Evolutionary conservation across 176 grass and related monocot species (phyloP).

Genomic region (Phragmites australis): DNA sequence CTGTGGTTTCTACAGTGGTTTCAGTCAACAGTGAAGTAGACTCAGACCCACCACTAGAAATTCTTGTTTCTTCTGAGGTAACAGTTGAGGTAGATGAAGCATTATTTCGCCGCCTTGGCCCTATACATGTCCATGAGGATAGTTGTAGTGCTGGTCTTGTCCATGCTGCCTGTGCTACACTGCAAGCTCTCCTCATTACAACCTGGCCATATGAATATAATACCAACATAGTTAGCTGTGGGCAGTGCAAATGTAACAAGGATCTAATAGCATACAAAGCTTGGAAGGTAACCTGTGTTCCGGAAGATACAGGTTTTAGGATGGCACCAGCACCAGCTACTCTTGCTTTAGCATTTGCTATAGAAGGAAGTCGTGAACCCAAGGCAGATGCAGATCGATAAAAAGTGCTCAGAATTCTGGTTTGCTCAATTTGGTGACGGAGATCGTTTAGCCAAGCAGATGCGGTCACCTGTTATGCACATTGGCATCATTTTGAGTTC

Average conservation of each 20-base stretch:
- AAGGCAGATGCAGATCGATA: constrained; percentile 94
- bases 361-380: constrained; percentile 89
- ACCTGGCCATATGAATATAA: constrained; percentile 55
- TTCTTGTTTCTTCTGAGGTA: constrained; percentile 47
- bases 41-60: constrained; percentile 30
- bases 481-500: neutral
- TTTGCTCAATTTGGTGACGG: constrained; percentile 91
- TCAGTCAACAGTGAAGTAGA: constrained; percentile 50
- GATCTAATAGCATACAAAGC: constrained; percentile 4
- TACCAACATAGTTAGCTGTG: neutral
- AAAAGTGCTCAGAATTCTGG: constrained; percentile 90
- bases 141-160: constrained; percentile 65
- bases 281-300: constrained; percentile 70
- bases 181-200: constrained; percentile 85
- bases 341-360: constrained; percentile 91
- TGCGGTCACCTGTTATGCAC: constrained; percentile 71
- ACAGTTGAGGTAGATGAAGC: constrained; percentile 47
- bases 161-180: constrained; percentile 88
- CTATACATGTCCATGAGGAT: constrained; percentile 95
- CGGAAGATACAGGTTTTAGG: constrained; percentile 82
- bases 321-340: constrained; percentile 95
- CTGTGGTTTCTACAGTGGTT: constrained; percentile 44
- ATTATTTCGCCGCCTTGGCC: constrained; percentile 67
- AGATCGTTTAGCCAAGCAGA: constrained; percentile 97
- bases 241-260: neutral